Conservation (phyloP, 371 early-diverging fungal species). For the Actinomortierella ambigua region DNA sequence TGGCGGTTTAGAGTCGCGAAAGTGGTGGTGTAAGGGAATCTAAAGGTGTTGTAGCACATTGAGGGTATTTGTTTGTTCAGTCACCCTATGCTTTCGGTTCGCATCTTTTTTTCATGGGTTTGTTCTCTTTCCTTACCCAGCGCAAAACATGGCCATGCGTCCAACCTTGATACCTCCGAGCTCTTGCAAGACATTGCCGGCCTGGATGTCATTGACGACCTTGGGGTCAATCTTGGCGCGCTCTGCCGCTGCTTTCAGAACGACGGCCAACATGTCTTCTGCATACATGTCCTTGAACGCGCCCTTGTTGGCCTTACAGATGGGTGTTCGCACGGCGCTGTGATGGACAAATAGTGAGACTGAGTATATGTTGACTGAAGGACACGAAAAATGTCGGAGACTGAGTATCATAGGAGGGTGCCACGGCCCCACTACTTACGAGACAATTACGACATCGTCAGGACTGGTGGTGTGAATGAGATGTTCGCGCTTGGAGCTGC, state of each 20-base stretch:
- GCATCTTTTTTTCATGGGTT: background rate
- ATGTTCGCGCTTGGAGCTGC: slow-evolving; percentile 19
- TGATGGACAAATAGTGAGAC: background rate
- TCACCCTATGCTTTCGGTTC: too few relatives aligned
- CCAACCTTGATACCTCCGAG: slow-evolving; percentile 44
- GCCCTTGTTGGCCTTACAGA: slow-evolving; percentile 92
- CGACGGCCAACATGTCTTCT: slow-evolving; percentile 35
- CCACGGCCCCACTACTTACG: slow-evolving; percentile 21
- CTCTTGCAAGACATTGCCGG: slow-evolving; percentile 43
- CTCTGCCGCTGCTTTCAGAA: slow-evolving; percentile 39
- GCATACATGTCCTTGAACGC: slow-evolving; percentile 91
- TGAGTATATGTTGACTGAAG: background rate
- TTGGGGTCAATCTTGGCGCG: slow-evolving; percentile 43
- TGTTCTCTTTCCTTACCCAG: slow-evolving; percentile 13
- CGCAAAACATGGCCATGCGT: slow-evolving; percentile 42
- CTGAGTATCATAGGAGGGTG: background rate
- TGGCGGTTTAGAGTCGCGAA: slow-evolving; percentile 42
- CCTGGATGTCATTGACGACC: slow-evolving; percentile 43
- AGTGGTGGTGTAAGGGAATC: slow-evolving; percentile 42
- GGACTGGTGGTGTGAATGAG: slow-evolving; percentile 49
- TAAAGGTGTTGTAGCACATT: too few relatives aligned
- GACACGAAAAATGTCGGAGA: background rate
- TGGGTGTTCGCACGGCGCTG: slow-evolving; percentile 85
- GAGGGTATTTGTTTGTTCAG: too few relatives aligned
- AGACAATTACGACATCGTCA: slow-evolving; percentile 87